These are phyloP conservation scores for Ganoderma sinense DNA, from an alignment of 1,284 basidiomycete species.

Conservation along the genomic window DNA sequence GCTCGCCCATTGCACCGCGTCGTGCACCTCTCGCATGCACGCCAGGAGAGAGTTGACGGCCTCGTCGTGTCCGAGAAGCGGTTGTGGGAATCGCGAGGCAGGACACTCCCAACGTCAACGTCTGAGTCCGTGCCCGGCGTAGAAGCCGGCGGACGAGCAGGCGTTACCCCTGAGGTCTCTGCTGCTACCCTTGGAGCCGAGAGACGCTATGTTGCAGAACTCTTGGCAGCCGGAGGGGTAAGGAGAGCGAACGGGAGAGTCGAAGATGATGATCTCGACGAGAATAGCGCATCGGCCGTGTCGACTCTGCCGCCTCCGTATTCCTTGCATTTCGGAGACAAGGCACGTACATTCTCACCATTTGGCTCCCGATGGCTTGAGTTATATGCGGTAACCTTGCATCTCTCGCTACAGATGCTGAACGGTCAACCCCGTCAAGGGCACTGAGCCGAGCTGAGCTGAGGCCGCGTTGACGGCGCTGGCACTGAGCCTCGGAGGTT, in stretches of 20 bases:
- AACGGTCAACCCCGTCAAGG: too few relatives aligned
- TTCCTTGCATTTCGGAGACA: background rate
- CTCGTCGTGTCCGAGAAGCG: background rate
- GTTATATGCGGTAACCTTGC: too few relatives aligned
- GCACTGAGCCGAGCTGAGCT: too few relatives aligned
- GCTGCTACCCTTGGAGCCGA: background rate
- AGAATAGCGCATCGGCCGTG: background rate
- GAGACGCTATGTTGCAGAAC: background rate
- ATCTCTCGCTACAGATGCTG: too few relatives aligned
- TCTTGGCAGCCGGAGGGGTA: background rate
- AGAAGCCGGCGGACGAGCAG: background rate
- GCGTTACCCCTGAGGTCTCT: background rate
- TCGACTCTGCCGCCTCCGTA: background rate
- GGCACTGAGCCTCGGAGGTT: too few relatives aligned
- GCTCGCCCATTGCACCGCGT: background rate
- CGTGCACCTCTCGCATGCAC: background rate
- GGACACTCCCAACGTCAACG: background rate
- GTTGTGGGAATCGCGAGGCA: background rate
- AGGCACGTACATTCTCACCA: background rate
- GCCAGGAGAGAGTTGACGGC: constrained; percentile 45
- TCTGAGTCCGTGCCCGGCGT: too few relatives aligned
- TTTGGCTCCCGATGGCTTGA: too few relatives aligned
- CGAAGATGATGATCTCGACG: background rate
- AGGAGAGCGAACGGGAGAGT: background rate
- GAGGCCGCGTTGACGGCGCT: too few relatives aligned